Percentiles rank a stretch among this genome's conserved stretches.
phyloP scores from a whole-genome alignment of 1,284 basidiomycete genomes.

The Malassezia dermatis region DNA sequence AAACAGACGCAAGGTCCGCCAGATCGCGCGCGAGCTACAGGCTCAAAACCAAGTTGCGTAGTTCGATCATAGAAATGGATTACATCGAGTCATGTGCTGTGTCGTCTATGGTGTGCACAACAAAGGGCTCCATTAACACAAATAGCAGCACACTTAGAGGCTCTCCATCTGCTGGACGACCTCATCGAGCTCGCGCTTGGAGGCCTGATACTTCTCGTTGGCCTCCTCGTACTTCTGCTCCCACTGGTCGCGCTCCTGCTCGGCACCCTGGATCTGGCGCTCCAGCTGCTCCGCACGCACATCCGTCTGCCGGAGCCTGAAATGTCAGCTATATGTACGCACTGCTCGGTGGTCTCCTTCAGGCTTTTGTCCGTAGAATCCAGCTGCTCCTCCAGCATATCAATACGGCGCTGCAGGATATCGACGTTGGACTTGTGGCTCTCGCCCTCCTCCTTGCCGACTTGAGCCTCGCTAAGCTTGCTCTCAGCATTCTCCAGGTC shows the following conservation, averaged over 20 bases:
- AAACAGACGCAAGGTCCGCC: constrained; percentile 11
- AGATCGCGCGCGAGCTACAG: constrained; percentile 16
- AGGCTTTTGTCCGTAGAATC: constrained; percentile 92
- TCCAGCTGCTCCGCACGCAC: constrained; percentile 99
- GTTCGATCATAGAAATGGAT: not conserved
- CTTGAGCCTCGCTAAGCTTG: constrained; percentile 65
- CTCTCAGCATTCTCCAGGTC: constrained; percentile 68
- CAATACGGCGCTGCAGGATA: constrained; percentile 70
- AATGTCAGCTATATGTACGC: constrained; percentile 49
- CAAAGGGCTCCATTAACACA: not conserved
- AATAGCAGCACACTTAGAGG: constrained; percentile 51
- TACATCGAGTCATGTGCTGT: not conserved
- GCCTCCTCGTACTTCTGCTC: constrained; percentile 90
- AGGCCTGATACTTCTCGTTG: constrained; percentile 61
- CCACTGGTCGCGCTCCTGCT: constrained; percentile 85
- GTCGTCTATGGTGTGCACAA: not conserved
- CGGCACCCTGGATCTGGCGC: constrained; percentile 72
- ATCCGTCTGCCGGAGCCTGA: constrained; percentile 86
- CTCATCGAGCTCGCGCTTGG: constrained; percentile 78
- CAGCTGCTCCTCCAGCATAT: constrained; percentile 86
- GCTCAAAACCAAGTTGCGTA: constrained; percentile 16
- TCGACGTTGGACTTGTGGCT: constrained; percentile 66
- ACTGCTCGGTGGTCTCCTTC: constrained; percentile 96
- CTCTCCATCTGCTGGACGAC: constrained; percentile 71
- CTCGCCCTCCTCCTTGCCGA: constrained; percentile 62